phyloP scores from a whole-genome alignment of 208 protist genomes.

The Trypanosoma vivax region DNA sequence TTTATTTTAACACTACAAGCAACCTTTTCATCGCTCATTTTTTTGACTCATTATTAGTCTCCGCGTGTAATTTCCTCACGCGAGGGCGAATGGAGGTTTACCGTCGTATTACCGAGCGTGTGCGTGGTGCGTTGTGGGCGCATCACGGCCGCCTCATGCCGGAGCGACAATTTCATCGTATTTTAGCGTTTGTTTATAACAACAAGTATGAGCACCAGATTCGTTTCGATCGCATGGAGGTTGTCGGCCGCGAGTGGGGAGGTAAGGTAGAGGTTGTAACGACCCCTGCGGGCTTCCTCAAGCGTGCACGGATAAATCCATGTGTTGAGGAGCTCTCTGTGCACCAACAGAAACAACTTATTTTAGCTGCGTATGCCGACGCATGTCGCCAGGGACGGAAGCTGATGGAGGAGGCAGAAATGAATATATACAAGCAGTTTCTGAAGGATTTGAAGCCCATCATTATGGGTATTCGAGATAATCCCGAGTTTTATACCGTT shows the following conservation, averaged over 20 bases:
- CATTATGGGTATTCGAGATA: conserved; percentile 88
- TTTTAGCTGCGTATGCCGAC: conserved; percentile 79
- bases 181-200: conserved; percentile 90
- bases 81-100: conserved; percentile 81
- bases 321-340: conserved; percentile 65
- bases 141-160: conserved; percentile 89
- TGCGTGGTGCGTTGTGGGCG: conserved; percentile 86
- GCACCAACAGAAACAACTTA: conserved; percentile 54
- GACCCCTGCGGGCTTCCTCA: conserved; percentile 76
- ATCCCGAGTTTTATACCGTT: conserved; percentile 90
- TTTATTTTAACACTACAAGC: background rate
- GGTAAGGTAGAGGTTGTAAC: conserved; percentile 85
- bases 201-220: conserved; percentile 93
- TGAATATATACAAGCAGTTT: conserved; percentile 88
- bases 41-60: too few species aligned
- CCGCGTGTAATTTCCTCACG: too few species aligned
- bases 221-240: conserved; percentile 85
- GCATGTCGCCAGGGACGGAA: conserved; percentile 58
- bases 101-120: conserved; percentile 80
- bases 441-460: conserved; percentile 84
- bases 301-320: conserved; percentile 80
- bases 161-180: conserved; percentile 87
- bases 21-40: conserved; percentile 3
- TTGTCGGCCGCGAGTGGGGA: conserved; percentile 72
- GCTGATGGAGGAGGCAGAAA: conserved; percentile 85